Base-by-base conservation (phyloP, 805 yeast species). In the Wickerhamiella parazyma region DNA sequence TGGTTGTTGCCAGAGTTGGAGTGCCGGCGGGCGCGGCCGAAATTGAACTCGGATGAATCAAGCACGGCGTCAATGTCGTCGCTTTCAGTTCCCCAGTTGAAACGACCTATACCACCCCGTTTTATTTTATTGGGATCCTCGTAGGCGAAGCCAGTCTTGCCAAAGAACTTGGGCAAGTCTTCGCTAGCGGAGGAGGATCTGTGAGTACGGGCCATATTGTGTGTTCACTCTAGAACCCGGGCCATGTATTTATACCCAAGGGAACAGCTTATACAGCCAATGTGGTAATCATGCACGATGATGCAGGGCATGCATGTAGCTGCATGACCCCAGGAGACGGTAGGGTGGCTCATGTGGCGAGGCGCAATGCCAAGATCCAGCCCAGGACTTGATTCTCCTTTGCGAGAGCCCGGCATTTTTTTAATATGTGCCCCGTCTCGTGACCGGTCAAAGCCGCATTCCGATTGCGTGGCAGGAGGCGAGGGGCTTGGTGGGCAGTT, bases 71-170 rank as follows among this genome's bases (percentile, higher is more conserved):
- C 73, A 42, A 78, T 58, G 54, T 84, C 94, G 53, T 82, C 94
- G 7, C 76, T 71, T 7, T 47, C 53, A 47, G 68, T 65, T 36
- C 96, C 96, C 94, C 95, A 84, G 56, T 85, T 85, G 51, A 78
- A 79, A 54, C 75, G 77, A 38, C 96, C 96, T 26, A 79, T 80
- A 40, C 96, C 96, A 46, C 71, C 71, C 59, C 82, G 84, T 72
- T 84, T 84, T 45, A 80, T 73, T 55, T 75, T 73, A 56, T 75
- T 76, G 44, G 95, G 94, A 49, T 78, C 75, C 43, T 75, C 70
- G 53, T 80, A 77, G 48, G 61, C 61, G 55, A 71, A 71, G 16
- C 94, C 94, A 54, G 73, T 72, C 58, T 80, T 87, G 45, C 87
- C 79, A 61, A 85, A 86, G 73, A 73, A 84, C 57, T 73, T 77